Evolutionary conservation across 805 yeast species (phyloP), one percentile per base, ranked within the genome.

Genomic region (Candida andamanensis): DNA sequence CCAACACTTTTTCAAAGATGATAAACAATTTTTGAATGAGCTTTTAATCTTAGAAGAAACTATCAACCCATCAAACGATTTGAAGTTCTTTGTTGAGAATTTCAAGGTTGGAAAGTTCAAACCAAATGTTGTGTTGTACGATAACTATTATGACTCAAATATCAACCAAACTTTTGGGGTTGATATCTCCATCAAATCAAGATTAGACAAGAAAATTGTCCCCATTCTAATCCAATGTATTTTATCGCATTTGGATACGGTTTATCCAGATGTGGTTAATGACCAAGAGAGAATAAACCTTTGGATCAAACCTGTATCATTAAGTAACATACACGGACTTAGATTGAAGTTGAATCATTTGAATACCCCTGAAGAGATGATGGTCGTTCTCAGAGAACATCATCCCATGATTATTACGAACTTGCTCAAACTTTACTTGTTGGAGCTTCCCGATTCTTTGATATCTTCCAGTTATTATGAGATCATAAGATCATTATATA

Each of bases 361-460:
- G 10, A 42, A 42, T 6, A 56, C 61, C 5, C 43, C 50, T 10
- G 40, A 31, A 8, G 50, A 50, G 17, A 71, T 65, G 17, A 45
- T 40, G 16, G 60, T 54, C 14, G 49, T 63, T 1, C 52, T 69
- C 28, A 51, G 35, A 41, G 52, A 63, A 7, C 58, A 60, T 32
- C 64, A 62, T 20, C 80, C 86, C 1, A 69, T 76, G 29, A 69
- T 76, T 0, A 72, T 82, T 7, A 80, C 87, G 4, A 75, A 80
- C 45, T 77, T 77, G 3, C 65, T 85, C 43, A 81, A 83, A 50
- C 65, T 85, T 21, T 85, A 82, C 55, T 59, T 85, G 17, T 61
- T 85, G 50, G 95, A 86, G 51, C 65, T 85, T 28, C 95, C 95
- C 0, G 85, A 79, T 40, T 79, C 92, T 2, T 53, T 85, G 25